Percentiles rank a stretch among this genome's conserved stretches.
Conservation (phyloP, 495 filamentous ascomycete genomes). For the Pyrenula aspistea region DNA sequence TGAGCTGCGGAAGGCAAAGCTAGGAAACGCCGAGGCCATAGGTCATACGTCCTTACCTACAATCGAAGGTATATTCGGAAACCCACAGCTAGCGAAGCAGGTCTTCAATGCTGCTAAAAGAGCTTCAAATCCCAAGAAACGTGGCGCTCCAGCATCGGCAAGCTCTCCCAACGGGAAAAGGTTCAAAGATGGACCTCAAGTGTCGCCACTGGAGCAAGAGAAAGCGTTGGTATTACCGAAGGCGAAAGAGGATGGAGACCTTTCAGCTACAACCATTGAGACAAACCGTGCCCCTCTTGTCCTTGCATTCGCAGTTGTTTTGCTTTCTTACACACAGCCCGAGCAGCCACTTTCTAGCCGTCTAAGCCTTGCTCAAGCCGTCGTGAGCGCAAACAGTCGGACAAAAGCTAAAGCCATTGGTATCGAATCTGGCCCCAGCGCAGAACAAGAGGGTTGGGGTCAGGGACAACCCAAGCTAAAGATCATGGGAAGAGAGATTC, state of each 20-base stretch:
- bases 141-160: conserved; percentile 7
- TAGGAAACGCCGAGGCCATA: conserved; percentile 51
- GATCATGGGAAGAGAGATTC: conserved; percentile 60
- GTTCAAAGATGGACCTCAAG: conserved; percentile 25
- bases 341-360: conserved; percentile 72
- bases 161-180: conserved; percentile 21
- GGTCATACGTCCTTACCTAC: conserved; percentile 41
- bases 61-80: conserved; percentile 48
- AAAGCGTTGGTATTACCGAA: conserved; percentile 50
- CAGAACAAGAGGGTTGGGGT: conserved; percentile 62
- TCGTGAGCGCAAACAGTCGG: conserved; percentile 65
- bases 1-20: conserved; percentile 47
- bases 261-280: conserved; percentile 42
- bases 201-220: conserved; percentile 53
- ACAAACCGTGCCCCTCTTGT: conserved; percentile 76
- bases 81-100: conserved; percentile 60
- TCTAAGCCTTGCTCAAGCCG: conserved; percentile 65
- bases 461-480: conserved; percentile 59
- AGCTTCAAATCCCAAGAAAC: conserved; percentile 46
- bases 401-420: conserved; percentile 65
- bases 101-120: conserved; percentile 47
- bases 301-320: conserved; percentile 62
- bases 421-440: conserved; percentile 50
- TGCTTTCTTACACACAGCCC: conserved; percentile 69
- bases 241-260: conserved; percentile 36